Base-by-base conservation (phyloP, 106 monocot genomes). In the Posidonia australis region DNA sequence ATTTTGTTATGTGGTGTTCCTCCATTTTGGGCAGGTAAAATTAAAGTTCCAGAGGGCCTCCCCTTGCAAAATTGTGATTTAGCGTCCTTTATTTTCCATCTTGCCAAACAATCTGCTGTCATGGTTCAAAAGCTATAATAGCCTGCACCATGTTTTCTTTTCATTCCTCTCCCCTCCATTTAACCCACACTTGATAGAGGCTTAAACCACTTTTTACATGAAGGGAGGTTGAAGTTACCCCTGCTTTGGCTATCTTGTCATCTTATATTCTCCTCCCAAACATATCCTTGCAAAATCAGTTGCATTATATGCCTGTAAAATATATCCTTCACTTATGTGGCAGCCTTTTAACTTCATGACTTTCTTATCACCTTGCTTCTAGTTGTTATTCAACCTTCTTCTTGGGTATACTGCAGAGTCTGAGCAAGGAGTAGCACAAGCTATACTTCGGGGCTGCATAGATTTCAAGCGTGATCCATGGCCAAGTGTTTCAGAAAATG, bases 401-500 rank as follows among this genome's bases (percentile, higher is more conserved):
- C 53, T 42, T 28, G 17, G 42, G 29, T 51, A 13, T 32, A 24
- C 12, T 87, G 61, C 84, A 98, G 96, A 98, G 76, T 86, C 96
- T 29, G 96, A 98, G 66, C 96, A 91, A 65, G 96, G 96, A 17
- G 96, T 98, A 74, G 96, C 96, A 66, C 90, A 91, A 81, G 90
- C 96, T 13, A 98, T 98, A 72, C 87, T 98, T 70, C 82, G 90
- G 18, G 96, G 96, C 1, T 53, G 68, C 77, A 87, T 91, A 70
- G 96, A 98, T 79, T 98, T 98, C 56, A 98, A 98, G 67, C 86
- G 96, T 67, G 90, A 98, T 66, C 96, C 96, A 55, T 98, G 96
- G 96, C 90, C 91, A 43, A 83, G 72, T 75, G 78, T 98, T 72
- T 91, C 96, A 28, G 96, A 98, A 61, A 85, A 75, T 79, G 90